These are phyloP conservation scores for Chalciporus sphaerocephalus DNA, from an alignment of 768 basidiomycete species.

Conservation along the genomic window DNA sequence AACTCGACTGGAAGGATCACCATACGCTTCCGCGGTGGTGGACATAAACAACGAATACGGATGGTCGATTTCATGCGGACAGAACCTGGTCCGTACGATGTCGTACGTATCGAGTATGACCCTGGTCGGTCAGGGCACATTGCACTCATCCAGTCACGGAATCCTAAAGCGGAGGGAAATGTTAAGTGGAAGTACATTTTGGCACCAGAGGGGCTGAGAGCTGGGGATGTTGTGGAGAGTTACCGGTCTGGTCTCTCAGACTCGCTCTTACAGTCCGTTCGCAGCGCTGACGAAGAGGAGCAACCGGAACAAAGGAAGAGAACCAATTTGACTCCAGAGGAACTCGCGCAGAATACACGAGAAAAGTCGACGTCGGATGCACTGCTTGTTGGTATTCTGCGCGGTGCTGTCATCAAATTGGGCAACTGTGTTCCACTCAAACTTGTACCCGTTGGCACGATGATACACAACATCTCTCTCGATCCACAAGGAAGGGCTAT, in stretches of 20 bases:
- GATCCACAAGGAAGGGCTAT: conserved; percentile 69
- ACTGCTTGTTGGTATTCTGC: conserved; percentile 80
- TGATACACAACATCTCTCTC: conserved; percentile 83
- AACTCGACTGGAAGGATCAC: conserved; percentile 82
- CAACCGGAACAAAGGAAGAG: conserved; percentile 5
- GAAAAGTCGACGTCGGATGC: conserved; percentile 45
- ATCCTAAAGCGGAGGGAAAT: conserved; percentile 46
- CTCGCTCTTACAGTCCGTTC: conserved; percentile 51
- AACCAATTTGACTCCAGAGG: conserved; percentile 16
- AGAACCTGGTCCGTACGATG: conserved; percentile 80
- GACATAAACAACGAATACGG: conserved; percentile 82
- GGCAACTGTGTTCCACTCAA: conserved; percentile 92
- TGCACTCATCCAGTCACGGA: conserved; percentile 72
- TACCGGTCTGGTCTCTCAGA: conserved; percentile 80
- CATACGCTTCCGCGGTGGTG: conserved; percentile 85
- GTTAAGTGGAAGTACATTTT: conserved; percentile 86
- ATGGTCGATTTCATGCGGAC: conserved; percentile 79
- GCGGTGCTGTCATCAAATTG: conserved; percentile 76
- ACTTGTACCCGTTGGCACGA: conserved; percentile 87
- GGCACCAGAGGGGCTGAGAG: conserved; percentile 83
- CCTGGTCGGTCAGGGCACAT: conserved; percentile 93
- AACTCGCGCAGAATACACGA: conserved; percentile 21
- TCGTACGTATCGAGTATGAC: conserved; percentile 95
- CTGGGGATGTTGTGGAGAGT: conserved; percentile 84
- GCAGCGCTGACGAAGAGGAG: conserved; percentile 22